A percentile compares a stretch with the other conserved stretches of the same genome.
Conservation (phyloP, 345 rosid species). For the Eucalyptus paniculata region DNA sequence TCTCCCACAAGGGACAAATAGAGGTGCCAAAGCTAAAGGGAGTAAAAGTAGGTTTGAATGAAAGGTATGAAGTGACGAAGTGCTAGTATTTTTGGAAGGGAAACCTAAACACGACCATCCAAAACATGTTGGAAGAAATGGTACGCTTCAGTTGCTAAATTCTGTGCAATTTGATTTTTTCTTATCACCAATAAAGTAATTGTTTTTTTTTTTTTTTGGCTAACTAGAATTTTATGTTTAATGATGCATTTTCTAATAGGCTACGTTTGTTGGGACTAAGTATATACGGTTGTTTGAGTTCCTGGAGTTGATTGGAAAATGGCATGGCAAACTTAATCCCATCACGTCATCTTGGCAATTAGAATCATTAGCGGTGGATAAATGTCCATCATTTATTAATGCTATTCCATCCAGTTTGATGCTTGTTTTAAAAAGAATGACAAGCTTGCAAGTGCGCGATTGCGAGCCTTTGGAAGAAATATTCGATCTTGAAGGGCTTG, state of each 20-base stretch:
- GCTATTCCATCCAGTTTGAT: background rate
- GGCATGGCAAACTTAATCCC: background rate
- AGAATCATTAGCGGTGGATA: background rate
- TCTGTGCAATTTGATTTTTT: background rate
- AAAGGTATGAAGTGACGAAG: background rate
- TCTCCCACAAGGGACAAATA: background rate
- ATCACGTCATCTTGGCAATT: background rate
- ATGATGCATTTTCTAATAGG: background rate
- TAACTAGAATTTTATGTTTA: background rate
- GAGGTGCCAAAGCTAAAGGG: background rate
- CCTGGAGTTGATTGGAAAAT: background rate
- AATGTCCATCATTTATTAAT: background rate
- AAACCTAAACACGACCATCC: background rate
- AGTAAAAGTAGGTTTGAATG: background rate
- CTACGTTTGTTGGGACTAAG: rapidly evolving
- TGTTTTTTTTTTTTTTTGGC: background rate
- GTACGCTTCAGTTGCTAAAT: background rate
- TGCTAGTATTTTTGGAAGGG: background rate
- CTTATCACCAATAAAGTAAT: background rate
- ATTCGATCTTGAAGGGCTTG: background rate
- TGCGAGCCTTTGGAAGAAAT: background rate
- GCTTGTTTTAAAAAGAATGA: background rate
- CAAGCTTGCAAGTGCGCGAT: background rate
- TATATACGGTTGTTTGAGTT: background rate
- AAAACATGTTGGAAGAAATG: background rate